A percentile compares a stretch with the other conserved stretches of the same genome.
These are phyloP conservation scores for Trypanosomatidae sp. DNA, from an alignment of 208 protist species.

Conservation along the genomic window DNA sequence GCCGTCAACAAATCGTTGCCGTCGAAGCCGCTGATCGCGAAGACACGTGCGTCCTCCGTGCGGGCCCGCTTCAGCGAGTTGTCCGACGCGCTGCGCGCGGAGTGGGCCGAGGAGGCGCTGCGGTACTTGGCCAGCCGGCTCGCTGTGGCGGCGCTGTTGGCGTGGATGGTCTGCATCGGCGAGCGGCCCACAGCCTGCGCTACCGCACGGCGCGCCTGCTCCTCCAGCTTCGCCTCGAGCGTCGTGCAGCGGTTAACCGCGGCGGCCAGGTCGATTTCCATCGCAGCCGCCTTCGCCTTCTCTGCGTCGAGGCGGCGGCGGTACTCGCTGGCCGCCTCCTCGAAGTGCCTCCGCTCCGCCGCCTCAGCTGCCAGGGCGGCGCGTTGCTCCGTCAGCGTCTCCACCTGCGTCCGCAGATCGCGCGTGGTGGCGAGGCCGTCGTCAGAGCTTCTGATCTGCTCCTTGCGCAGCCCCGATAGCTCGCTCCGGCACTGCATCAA, in stretches of 20 bases:
- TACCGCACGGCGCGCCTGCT: too few species aligned
- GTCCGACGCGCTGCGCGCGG: slow-evolving; percentile 1
- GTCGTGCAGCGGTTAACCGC: slow-evolving; percentile 51
- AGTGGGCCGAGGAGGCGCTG: slow-evolving; percentile 35
- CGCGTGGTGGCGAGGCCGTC: slow-evolving; percentile 36
- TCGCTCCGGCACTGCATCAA: slow-evolving; percentile 51
- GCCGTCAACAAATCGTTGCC: too few species aligned
- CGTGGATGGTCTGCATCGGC: slow-evolving; percentile 33
- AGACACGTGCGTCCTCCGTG: slow-evolving; percentile 76
- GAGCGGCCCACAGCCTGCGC: too few species aligned
- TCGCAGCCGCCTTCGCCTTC: slow-evolving; percentile 42
- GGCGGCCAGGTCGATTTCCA: slow-evolving; percentile 67
- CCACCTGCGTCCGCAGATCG: slow-evolving; percentile 50
- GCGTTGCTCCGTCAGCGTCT: slow-evolving; percentile 44
- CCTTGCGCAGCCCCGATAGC: slow-evolving; percentile 40
- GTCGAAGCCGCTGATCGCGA: slow-evolving; percentile 86
- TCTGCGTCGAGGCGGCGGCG: slow-evolving; percentile 38
- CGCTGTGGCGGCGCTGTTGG: slow-evolving; percentile 20
- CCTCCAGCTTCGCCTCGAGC: slow-evolving; percentile 73
- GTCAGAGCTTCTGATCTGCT: slow-evolving; percentile 51
- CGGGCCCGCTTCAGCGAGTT: slow-evolving; percentile 55
- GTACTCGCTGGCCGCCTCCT: slow-evolving; percentile 49
- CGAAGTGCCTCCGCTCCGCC: slow-evolving; percentile 32
- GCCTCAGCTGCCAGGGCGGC: slow-evolving; percentile 27
- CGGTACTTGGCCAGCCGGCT: slow-evolving; percentile 27